Conservation (phyloP, 495 filamentous ascomycete species). For the Terfezia claveryi region DNA sequence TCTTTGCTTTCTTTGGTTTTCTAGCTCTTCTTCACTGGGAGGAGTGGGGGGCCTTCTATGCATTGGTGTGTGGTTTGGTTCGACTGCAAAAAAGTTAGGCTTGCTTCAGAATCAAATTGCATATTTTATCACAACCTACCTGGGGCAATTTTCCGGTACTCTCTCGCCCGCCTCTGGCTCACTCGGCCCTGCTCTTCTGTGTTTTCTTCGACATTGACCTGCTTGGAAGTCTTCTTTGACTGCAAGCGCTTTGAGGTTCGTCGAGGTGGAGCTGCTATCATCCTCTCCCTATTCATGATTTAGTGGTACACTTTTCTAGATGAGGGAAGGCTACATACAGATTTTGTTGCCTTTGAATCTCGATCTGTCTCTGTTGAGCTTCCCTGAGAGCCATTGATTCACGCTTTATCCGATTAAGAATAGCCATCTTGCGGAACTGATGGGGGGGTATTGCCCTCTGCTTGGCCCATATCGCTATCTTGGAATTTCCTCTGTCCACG, state of each 20-base stretch:
- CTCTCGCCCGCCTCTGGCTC: too few relatives aligned
- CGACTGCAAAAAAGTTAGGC: not conserved
- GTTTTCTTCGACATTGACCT: not conserved
- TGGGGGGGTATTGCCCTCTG: conserved; percentile 10
- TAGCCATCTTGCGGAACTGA: conserved; percentile 16
- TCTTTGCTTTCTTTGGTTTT: conserved; percentile 9
- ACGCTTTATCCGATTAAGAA: conserved; percentile 19
- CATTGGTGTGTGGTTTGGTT: conserved; percentile 13
- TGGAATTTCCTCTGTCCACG: conserved; percentile 35
- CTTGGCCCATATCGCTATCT: conserved; percentile 32
- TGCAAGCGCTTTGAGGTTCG: not conserved
- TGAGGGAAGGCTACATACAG: conserved; percentile 7
- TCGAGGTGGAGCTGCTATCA: not conserved
- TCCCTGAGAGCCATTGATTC: conserved; percentile 16
- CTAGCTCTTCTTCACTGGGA: conserved; percentile 15
- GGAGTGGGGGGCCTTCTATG: conserved; percentile 16
- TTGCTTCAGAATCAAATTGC: too few relatives aligned
- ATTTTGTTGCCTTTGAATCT: conserved; percentile 15
- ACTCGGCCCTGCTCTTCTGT: too few relatives aligned
- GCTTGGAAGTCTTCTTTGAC: not conserved
- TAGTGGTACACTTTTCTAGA: not conserved
- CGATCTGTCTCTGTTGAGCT: conserved; percentile 15
- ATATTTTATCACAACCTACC: too few relatives aligned
- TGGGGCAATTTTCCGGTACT: too few relatives aligned
- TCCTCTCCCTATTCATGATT: not conserved